Evolutionary conservation across 306 rosid species (phyloP).

Genomic region (Cucumis sativus): Cucumber_9930_V3 NC_026657.2:24599001-24599500

Average conservation of each 20-base stretch:
- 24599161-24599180: constrained; percentile 97
- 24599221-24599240: constrained; percentile 68
- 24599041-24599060: constrained; percentile 88
- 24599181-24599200: constrained; percentile 90
- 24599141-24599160: constrained; percentile 60
- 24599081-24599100: constrained; percentile 67
- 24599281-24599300: constrained; percentile 65
- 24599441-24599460: constrained; percentile 62
- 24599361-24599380: constrained; percentile 61
- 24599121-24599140: constrained; percentile 45
- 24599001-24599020: constrained; percentile 69
- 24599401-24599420: constrained; percentile 58
- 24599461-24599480: constrained; percentile 72
- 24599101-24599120: constrained; percentile 69
- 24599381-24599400: constrained; percentile 50
- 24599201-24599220: constrained; percentile 69
- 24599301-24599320: constrained; percentile 67
- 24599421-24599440: constrained; percentile 76
- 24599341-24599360: constrained; percentile 62
- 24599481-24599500: constrained; percentile 75
- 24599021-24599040: constrained; percentile 60
- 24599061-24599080: constrained; percentile 62
- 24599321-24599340: constrained; percentile 31
- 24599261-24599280: constrained; percentile 48
- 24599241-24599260: constrained; percentile 38